A percentile compares a stretch with the other conserved stretches of the same genome.
Conservation (phyloP, 1,284 basidiomycete species). For the Fomitiporia mediterranea region DNA sequence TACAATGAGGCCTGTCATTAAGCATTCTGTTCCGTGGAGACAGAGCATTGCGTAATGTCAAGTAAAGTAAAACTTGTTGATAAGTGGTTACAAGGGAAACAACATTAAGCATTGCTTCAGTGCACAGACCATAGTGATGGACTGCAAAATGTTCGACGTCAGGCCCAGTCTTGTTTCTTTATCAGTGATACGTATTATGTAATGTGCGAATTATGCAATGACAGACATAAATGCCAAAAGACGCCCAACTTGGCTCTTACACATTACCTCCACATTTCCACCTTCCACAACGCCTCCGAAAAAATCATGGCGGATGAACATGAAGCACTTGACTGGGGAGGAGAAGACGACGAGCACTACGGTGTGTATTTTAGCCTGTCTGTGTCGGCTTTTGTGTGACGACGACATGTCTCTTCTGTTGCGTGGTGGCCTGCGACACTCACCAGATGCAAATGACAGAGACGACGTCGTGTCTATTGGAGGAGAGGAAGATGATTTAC, state of each 20-base stretch:
- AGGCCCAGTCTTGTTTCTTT: too few relatives aligned
- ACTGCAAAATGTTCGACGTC: too few relatives aligned
- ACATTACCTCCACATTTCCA: background rate
- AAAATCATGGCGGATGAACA: slow-evolving; percentile 59
- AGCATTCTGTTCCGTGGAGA: too few relatives aligned
- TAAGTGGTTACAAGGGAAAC: too few relatives aligned
- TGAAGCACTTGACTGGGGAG: slow-evolving; percentile 70
- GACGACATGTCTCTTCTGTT: slow-evolving; percentile 9
- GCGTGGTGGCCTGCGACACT: slow-evolving; percentile 10
- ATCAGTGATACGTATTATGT: background rate
- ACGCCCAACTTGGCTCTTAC: too few relatives aligned
- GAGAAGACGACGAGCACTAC: slow-evolving; percentile 56
- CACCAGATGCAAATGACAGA: slow-evolving; percentile 40
- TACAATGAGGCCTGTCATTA: too few relatives aligned
- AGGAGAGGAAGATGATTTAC: slow-evolving; percentile 60
- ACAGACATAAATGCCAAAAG: background rate
- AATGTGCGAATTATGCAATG: background rate
- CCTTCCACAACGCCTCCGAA: slow-evolving; percentile 12
- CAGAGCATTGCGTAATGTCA: too few relatives aligned
- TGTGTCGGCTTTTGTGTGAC: background rate
- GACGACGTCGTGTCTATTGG: slow-evolving; percentile 70
- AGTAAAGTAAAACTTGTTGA: too few relatives aligned
- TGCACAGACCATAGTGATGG: too few relatives aligned
- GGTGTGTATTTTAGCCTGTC: slow-evolving; percentile 23
- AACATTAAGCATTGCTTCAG: too few relatives aligned